A percentile compares a stretch with the other conserved stretches of the same genome.
Evolutionary conservation across 2,329 filamentous ascomycete species (phyloP).

Genomic region (Mycocentrospora acerina): DNA sequence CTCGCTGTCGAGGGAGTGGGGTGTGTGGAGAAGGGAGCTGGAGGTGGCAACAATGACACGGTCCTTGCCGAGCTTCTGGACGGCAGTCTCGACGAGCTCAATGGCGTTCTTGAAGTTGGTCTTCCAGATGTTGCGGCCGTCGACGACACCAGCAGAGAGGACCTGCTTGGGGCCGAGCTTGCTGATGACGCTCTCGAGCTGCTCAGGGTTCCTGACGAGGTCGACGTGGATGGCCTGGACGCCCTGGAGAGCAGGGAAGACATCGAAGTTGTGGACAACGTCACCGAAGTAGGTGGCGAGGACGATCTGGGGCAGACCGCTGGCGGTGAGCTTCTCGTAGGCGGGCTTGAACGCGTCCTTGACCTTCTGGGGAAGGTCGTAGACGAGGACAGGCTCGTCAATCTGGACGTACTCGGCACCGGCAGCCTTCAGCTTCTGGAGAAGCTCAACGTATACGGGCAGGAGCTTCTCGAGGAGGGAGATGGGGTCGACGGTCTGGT

Average conservation of each 20-base stretch:
- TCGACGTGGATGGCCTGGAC: constrained; percentile 90
- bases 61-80: constrained; percentile 96
- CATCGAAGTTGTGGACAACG: constrained; percentile 97
- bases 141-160: constrained; percentile 93
- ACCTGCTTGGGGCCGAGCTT: constrained; percentile 86
- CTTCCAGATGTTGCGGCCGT: constrained; percentile 99
- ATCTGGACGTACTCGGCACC: constrained; percentile 97
- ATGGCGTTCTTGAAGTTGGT: constrained; percentile 97
- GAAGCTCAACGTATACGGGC: constrained; percentile 90
- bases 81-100: constrained; percentile 81
- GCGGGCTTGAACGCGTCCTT: constrained; percentile 98
- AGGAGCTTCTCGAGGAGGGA: constrained; percentile 89
- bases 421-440: constrained; percentile 90
- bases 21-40: constrained; percentile 96
- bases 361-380: constrained; percentile 84
- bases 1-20: constrained; percentile 96
- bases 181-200: constrained; percentile 81
- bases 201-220: constrained; percentile 97
- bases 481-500: constrained; percentile 89
- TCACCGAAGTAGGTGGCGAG: constrained; percentile 99
- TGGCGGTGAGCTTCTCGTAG: constrained; percentile 84
- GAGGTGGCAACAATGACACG: constrained; percentile 96
- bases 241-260: constrained; percentile 70
- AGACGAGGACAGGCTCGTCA: constrained; percentile 95
- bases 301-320: constrained; percentile 81